Evolutionary conservation across 2,329 filamentous ascomycete genomes (phyloP).

Genomic region (Hawksworthiomyces lignivorus): DNA sequence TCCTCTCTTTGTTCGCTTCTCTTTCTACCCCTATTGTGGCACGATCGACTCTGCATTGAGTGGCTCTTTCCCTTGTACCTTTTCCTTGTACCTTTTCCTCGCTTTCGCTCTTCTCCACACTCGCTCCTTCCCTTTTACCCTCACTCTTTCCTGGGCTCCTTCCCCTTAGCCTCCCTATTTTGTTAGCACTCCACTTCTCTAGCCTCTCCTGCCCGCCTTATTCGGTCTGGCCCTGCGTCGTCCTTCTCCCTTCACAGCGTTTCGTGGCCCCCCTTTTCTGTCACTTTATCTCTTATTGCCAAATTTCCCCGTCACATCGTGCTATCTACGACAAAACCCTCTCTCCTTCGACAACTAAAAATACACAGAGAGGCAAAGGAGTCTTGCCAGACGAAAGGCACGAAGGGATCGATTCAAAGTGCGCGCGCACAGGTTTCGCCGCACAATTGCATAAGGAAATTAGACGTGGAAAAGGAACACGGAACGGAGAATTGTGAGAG

Average conservation of each 20-base stretch:
- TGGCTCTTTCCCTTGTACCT: no score
- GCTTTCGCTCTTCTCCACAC: conserved; percentile 4
- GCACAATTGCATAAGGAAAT: no score
- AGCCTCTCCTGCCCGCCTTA: conserved; percentile 6
- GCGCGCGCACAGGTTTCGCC: no score
- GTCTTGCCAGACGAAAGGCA: no score
- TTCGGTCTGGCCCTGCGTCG: neutral
- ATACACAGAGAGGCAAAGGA: no score
- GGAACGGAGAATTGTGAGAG: no score
- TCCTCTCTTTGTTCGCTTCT: conserved; percentile 5
- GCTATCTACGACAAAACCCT: no score
- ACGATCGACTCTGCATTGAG: conserved; percentile 7
- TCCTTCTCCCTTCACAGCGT: neutral
- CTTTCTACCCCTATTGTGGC: conserved; percentile 11
- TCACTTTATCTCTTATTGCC: neutral
- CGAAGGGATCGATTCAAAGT: no score
- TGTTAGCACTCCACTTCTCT: conserved; percentile 11
- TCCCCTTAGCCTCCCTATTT: no score
- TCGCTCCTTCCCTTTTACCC: conserved; percentile 7
- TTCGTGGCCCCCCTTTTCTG: neutral
- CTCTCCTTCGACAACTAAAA: no score
- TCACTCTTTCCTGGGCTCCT: conserved; percentile 4
- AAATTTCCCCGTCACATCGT: no score
- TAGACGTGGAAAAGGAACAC: no score
- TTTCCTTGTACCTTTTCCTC: conserved; percentile 1